Evolutionary conservation across 2,329 filamentous ascomycete species (phyloP), one percentile per base, ranked within the genome.

Genomic region (Aspergillus sojae): DNA sequence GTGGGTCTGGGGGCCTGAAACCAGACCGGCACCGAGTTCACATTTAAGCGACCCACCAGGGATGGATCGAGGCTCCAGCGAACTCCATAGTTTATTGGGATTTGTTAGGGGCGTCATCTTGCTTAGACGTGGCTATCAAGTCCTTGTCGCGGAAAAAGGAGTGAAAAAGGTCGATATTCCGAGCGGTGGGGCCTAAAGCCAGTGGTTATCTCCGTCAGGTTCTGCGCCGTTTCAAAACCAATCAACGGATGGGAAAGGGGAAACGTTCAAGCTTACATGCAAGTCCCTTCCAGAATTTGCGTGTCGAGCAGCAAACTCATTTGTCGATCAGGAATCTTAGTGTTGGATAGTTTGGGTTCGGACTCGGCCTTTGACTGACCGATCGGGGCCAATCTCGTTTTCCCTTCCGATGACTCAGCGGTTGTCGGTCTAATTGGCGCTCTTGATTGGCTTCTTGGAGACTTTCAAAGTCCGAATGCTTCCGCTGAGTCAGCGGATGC

Each of bases 1-100:
- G 64, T 63, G 64, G 62, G 59, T 58, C 61, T 45, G 23, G 21
- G 39, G n/a, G 46, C 23, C 36, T 60, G 48, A 54, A 54, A 60
- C 58, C 28, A 52, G n/a, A 26, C 58, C 48, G 30, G 34, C 58
- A 28, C 58, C 46, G 50, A 52, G 19, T 30, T 60, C 64, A 62
- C 58, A 50, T 53, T 48, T 23, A 16, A 45, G 19, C 30, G 62
- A 45, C 50, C 64, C 64, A 66, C 59, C 34, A 41, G 34, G 34
- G 34, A 53, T 43, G 48, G 16, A 54, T 30, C 41, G 52, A 59
- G 32, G n/a, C 43, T 54, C 30, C 52, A 36, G 50, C 11, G 21
- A n/a, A 23, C 9, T 7, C 52, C 52, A n/a, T 54, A 36, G 52
- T 36, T 54, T 54, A 54, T 36, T 54, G 52, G 28, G 28, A 36